Evolutionary conservation across 2,329 filamentous ascomycete species (phyloP).

Genomic region (Bertia moriformis): DNA sequence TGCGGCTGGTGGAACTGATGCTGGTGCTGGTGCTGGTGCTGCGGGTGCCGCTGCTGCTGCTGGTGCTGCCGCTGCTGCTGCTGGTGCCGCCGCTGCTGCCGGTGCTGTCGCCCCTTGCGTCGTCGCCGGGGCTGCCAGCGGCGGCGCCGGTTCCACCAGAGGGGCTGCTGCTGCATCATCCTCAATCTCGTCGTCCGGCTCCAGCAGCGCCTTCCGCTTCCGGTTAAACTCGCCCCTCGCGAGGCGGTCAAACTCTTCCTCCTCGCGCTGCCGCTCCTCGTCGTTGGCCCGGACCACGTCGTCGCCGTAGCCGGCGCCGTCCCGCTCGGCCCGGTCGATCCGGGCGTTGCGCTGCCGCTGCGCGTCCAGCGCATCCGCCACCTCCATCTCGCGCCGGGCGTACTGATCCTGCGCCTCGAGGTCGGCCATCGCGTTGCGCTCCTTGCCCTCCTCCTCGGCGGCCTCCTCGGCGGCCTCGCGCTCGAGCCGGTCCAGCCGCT

Average conservation of each 20-base stretch:
- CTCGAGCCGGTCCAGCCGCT: constrained; percentile 73
- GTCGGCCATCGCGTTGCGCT: constrained; percentile 86
- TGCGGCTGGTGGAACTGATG: neutral
- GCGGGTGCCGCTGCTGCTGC: too few relatives aligned
- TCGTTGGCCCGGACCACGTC: constrained; percentile 38
- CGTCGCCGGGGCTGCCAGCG: too few relatives aligned
- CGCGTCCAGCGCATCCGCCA: constrained; percentile 89
- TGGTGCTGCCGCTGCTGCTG: too few relatives aligned
- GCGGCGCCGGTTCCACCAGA: too few relatives aligned
- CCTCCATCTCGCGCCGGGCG: constrained; percentile 87
- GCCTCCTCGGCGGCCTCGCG: constrained; percentile 52
- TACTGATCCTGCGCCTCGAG: constrained; percentile 87
- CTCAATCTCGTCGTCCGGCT: neutral
- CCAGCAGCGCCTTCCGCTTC: constrained; percentile 4
- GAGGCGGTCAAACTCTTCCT: constrained; percentile 60
- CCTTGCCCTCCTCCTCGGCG: constrained; percentile 42
- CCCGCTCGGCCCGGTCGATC: constrained; percentile 61
- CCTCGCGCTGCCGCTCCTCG: constrained; percentile 51
- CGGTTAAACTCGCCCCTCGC: neutral
- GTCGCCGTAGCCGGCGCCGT: constrained; percentile 46
- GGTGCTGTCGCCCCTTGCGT: too few relatives aligned
- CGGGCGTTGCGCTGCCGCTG: constrained; percentile 83
- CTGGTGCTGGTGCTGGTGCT: too few relatives aligned
- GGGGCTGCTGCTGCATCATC: too few relatives aligned
- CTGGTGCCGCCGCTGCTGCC: too few relatives aligned